These are phyloP conservation scores for Parachlorella kessleri DNA, from an alignment of 139 green algal species.

Conservation along the genomic window DNA sequence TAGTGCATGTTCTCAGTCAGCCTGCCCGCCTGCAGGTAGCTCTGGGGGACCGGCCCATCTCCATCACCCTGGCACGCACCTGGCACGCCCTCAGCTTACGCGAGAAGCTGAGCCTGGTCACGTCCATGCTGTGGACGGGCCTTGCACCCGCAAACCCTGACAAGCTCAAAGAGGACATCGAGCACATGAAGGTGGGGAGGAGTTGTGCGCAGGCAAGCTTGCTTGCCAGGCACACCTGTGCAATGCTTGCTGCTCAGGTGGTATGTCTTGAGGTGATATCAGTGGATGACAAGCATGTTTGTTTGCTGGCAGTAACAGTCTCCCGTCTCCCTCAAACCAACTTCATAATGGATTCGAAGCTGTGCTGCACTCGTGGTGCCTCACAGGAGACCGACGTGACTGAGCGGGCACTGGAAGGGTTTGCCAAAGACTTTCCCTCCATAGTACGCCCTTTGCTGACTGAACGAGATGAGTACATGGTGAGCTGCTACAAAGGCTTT, in stretches of 20 bases:
- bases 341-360: neutral
- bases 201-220: neutral
- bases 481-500: no score
- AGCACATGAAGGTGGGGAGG: no score
- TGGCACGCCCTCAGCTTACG: neutral
- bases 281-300: neutral
- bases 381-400: slow-evolving; percentile 2
- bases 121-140: neutral
- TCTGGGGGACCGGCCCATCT: neutral
- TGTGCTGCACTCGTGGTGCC: no score
- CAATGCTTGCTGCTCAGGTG: neutral
- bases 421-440: slow-evolving; percentile 4
- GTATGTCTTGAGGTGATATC: no score
- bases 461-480: slow-evolving; percentile 4
- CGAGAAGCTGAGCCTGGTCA: slow-evolving; percentile 2
- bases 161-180: neutral
- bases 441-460: neutral
- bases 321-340: neutral
- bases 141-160: neutral
- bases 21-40: no score
- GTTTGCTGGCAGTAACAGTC: neutral
- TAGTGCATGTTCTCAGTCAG: no score
- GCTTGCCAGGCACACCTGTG: neutral
- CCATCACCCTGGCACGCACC: slow-evolving; percentile 4
- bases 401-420: neutral